Evolutionary conservation across 2,329 filamentous ascomycete species (phyloP).

Genomic region (Colletotrichum sp.): DNA sequence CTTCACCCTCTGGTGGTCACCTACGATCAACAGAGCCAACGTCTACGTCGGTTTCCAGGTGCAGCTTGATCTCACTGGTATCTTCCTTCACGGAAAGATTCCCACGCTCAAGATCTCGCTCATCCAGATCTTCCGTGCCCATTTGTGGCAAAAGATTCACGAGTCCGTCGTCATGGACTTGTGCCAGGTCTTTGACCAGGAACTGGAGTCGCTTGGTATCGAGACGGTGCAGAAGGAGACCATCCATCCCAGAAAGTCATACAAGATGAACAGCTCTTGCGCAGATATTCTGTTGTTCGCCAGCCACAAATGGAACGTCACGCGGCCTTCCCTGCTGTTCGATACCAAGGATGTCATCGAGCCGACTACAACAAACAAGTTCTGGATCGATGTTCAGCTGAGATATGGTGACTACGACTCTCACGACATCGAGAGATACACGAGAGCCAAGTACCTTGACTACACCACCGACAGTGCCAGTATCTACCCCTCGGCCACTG

Average conservation of each 20-base stretch:
- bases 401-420: slow-evolving; percentile 98
- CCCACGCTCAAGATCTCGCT: slow-evolving; percentile 97
- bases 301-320: slow-evolving; percentile 99
- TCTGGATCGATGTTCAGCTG: slow-evolving; percentile 97
- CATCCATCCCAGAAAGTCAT: slow-evolving; percentile 97
- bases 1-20: slow-evolving; percentile 98
- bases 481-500: slow-evolving; percentile 96
- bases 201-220: slow-evolving; percentile 92
- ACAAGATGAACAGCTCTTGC: slow-evolving; percentile 99
- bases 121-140: slow-evolving; percentile 98
- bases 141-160: slow-evolving; percentile 99
- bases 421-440: slow-evolving; percentile 97
- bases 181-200: slow-evolving; percentile 97
- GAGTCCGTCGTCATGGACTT: slow-evolving; percentile 99
- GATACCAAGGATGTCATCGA: slow-evolving; percentile 97
- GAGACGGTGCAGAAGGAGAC: slow-evolving; percentile 99
- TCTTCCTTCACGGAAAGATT: slow-evolving; percentile 99
- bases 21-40: slow-evolving; percentile 92
- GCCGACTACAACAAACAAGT: slow-evolving; percentile 95
- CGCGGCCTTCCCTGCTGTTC: slow-evolving; percentile 87
- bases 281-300: slow-evolving; percentile 97
- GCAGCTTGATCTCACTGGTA: slow-evolving; percentile 95
- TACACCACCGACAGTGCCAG: slow-evolving; percentile 99
- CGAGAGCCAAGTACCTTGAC: slow-evolving; percentile 96
- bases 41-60: slow-evolving; percentile 99